Conservation (phyloP, 768 basidiomycete genomes). For the Glaciozyma antarctica region DNA sequence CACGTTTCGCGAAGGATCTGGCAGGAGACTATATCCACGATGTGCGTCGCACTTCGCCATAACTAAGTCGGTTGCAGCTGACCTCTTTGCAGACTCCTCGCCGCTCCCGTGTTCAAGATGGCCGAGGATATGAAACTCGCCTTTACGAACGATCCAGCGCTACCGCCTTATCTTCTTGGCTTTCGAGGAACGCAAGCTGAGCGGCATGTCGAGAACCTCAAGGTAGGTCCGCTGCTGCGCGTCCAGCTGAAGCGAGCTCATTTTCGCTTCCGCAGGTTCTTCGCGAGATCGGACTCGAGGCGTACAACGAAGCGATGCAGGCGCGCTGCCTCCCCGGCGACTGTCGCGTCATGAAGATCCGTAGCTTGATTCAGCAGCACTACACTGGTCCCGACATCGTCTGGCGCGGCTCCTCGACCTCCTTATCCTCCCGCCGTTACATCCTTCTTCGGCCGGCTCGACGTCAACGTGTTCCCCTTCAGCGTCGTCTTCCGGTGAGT, state of each 20-base stretch:
- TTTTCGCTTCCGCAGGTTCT: constrained; percentile 50
- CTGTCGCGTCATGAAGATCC: constrained; percentile 45
- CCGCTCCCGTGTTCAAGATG: constrained; percentile 52
- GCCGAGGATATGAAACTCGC: constrained; percentile 51
- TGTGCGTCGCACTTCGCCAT: constrained; percentile 36
- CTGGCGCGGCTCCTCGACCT: constrained; percentile 42
- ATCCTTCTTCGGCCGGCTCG: constrained; percentile 62
- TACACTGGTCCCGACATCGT: constrained; percentile 65
- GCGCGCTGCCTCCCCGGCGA: constrained; percentile 44
- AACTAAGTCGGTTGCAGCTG: not conserved
- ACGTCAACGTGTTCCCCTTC: constrained; percentile 72
- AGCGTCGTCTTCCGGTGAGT: constrained; percentile 59
- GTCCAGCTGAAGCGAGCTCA: not conserved
- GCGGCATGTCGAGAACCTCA: constrained; percentile 66
- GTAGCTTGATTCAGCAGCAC: constrained; percentile 50
- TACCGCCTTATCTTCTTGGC: constrained; percentile 59
- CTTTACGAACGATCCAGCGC: constrained; percentile 50
- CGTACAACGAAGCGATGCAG: constrained; percentile 49
- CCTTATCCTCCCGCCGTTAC: constrained; percentile 39
- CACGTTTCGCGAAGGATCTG: constrained; percentile 64
- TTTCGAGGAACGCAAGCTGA: constrained; percentile 60
- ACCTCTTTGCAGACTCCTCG: constrained; percentile 43
- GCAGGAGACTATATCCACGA: constrained; percentile 63
- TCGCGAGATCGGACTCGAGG: constrained; percentile 54
- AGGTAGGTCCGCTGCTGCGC: constrained; percentile 43